Evolutionary conservation across 1,284 basidiomycete genomes (phyloP).

Genomic region (Rhodotorula glutinis): DNA sequence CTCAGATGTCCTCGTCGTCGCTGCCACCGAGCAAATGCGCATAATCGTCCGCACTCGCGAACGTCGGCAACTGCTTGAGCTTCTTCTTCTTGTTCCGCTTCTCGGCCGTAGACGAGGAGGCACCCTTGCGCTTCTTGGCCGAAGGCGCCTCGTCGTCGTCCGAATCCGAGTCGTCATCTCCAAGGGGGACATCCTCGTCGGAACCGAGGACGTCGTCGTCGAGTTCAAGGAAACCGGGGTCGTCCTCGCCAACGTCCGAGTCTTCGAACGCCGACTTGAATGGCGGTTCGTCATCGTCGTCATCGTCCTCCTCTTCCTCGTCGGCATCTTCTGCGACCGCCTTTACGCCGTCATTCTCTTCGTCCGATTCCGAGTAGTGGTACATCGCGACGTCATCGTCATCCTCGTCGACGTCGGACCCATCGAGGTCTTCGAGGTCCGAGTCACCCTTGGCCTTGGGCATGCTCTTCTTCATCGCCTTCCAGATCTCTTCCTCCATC

Average conservation of each 20-base stretch:
- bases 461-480: slow-evolving; percentile 51
- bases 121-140: slow-evolving; percentile 15
- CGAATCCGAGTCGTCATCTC: slow-evolving; percentile 54
- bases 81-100: slow-evolving; percentile 67
- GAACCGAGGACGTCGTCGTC: slow-evolving; percentile 42
- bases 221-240: slow-evolving; percentile 40
- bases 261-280: slow-evolving; percentile 43
- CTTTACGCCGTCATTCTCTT: slow-evolving; percentile 12
- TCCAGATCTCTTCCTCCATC: slow-evolving; percentile 51
- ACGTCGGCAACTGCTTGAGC: slow-evolving; percentile 70
- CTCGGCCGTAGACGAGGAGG: slow-evolving; percentile 43
- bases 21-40: slow-evolving; percentile 82
- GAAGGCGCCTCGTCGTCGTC: slow-evolving; percentile 54
- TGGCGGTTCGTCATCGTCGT: slow-evolving; percentile 11
- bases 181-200: slow-evolving; percentile 44
- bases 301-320: slow-evolving; percentile 20
- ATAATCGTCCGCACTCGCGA: slow-evolving; percentile 94
- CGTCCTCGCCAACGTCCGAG: slow-evolving; percentile 39
- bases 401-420: slow-evolving; percentile 17
- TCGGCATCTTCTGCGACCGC: slow-evolving; percentile 29
- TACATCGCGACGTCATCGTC: slow-evolving; percentile 33
- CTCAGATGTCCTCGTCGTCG: slow-evolving; percentile 46
- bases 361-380: slow-evolving; percentile 24
- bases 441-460: slow-evolving; percentile 59
- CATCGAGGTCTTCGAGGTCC: slow-evolving; percentile 38